Base-by-base conservation (phyloP, 257 asterid genomes). In the Cordia subcordata region DNA sequence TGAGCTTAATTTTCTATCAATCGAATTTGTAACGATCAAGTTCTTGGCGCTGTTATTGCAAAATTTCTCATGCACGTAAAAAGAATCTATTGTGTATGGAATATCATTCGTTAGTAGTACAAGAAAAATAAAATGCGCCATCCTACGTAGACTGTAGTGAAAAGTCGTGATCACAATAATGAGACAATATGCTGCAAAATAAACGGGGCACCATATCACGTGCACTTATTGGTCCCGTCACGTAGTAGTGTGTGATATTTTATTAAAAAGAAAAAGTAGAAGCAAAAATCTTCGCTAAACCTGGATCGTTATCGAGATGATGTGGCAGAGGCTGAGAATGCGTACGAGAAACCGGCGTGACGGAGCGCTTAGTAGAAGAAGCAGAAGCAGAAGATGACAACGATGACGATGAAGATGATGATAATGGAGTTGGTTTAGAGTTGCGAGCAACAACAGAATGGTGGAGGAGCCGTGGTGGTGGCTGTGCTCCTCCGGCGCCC, bases 271-370 rank as follows among this genome's bases (percentile, higher is more conserved):
- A 49, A 63, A 69, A 61, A 67, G 77, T 76, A 64, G 64, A 23
- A 63, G 10, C n/a, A n/a, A n/a, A n/a, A n/a, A n/a, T n/a, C n/a
- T n/a, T n/a, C n/a, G n/a, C n/a, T n/a, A n/a, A n/a, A 85, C 96
- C 94, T 70, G 92, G 75, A 64, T 83, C 93, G 38, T 61, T 62
- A 63, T 73, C 72, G 44, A 39, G 77, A 61, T 75, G 32, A 8
- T 65, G 73, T 49, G 89, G 57, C 23, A 55, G 72, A 50, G 81
- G 46, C 20, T 68, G 79, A 57, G 89, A 57, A 40, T 87, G 90
- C 55, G 75, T 70, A 63, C 90, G 75, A 11, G 96, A 84, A 72
- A 77, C 78, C 60, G 97, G 96, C 16, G 93, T 85, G 23, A 90
- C 84, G 8, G 94, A 80, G 74, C 94, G 92, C 71, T 90, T 81